Percentiles rank a stretch among this genome's conserved stretches.
These are phyloP conservation scores for Rhodotorula sp. DNA, from an alignment of 1,284 basidiomycete genomes.

Conservation along the genomic window DNA sequence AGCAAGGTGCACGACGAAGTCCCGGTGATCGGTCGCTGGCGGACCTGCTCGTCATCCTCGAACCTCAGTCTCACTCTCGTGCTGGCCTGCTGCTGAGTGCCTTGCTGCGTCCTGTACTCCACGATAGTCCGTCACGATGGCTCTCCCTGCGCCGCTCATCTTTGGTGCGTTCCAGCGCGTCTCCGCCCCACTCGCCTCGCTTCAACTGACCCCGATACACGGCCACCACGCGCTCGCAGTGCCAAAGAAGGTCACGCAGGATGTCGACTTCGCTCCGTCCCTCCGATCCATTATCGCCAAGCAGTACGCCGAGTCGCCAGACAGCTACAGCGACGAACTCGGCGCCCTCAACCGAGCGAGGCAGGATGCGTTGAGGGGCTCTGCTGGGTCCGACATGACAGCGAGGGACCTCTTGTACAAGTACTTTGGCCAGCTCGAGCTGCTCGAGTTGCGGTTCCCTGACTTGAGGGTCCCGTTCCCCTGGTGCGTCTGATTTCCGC, in stretches of 20 bases:
- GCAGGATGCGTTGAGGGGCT: slow-evolving; percentile 88
- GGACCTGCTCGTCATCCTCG: neutral
- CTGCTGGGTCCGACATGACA: slow-evolving; percentile 86
- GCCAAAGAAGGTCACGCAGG: slow-evolving; percentile 57
- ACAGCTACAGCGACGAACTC: slow-evolving; percentile 80
- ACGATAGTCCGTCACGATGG: neutral
- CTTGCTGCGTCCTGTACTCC: neutral
- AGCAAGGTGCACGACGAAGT: no score
- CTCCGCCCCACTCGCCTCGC: neutral
- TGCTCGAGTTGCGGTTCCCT: slow-evolving; percentile 92
- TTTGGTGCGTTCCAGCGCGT: slow-evolving; percentile 10
- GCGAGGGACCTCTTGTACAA: slow-evolving; percentile 95
- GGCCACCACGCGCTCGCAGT: slow-evolving; percentile 44
- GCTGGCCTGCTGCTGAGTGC: neutral
- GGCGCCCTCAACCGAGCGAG: slow-evolving; percentile 80
- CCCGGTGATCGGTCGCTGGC: no score
- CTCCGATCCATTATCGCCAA: slow-evolving; percentile 82
- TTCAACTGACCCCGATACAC: neutral
- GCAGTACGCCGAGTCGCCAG: slow-evolving; percentile 90
- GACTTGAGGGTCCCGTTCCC: slow-evolving; percentile 94
- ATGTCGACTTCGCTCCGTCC: slow-evolving; percentile 84
- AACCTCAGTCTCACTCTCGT: neutral
- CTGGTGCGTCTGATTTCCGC: slow-evolving; percentile 56
- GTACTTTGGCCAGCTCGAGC: slow-evolving; percentile 98
- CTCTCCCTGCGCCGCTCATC: slow-evolving; percentile 24